Conservation (phyloP, 805 yeast genomes). For the Candida succiphila region DNA sequence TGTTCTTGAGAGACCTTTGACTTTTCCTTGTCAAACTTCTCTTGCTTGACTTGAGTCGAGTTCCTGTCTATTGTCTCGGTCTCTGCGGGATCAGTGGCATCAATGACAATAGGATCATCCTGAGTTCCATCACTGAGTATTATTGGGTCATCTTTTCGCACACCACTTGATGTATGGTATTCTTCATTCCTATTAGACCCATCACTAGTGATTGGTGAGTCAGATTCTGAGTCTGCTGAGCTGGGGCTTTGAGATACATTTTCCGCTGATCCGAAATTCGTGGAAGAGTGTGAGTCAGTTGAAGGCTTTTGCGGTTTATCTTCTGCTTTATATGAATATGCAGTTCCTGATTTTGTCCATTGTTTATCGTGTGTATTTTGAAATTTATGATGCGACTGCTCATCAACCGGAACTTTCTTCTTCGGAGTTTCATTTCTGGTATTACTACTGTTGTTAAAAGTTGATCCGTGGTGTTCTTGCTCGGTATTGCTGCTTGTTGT, state of each 20-base stretch:
- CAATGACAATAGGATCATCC: slow-evolving; percentile 20
- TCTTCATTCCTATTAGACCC: too few species aligned
- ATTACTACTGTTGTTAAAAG: not conserved
- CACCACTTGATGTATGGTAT: too few species aligned
- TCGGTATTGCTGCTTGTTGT: not conserved
- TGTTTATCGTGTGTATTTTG: slow-evolving; percentile 14
- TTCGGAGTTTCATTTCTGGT: not conserved
- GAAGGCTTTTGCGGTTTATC: too few species aligned
- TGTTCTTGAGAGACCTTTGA: not conserved
- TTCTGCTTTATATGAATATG: slow-evolving; percentile 17
- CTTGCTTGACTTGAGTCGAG: too few species aligned
- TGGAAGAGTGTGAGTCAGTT: too few species aligned
- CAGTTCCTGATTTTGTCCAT: slow-evolving; percentile 15
- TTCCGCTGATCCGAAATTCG: too few species aligned
- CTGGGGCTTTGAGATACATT: not conserved
- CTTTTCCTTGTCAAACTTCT: not conserved
- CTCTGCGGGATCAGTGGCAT: slow-evolving; percentile 1
- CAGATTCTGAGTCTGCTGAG: not conserved
- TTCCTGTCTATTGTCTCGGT: not conserved
- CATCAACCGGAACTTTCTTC: not conserved
- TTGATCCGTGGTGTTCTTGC: not conserved
- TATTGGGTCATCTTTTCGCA: slow-evolving; percentile 14
- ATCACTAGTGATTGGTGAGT: not conserved
- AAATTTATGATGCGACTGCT: slow-evolving; percentile 10
- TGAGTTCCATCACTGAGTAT: slow-evolving; percentile 17